phyloP scores from a whole-genome alignment of 495 filamentous ascomycete species.

The Penicillium waksmanii region DNA sequence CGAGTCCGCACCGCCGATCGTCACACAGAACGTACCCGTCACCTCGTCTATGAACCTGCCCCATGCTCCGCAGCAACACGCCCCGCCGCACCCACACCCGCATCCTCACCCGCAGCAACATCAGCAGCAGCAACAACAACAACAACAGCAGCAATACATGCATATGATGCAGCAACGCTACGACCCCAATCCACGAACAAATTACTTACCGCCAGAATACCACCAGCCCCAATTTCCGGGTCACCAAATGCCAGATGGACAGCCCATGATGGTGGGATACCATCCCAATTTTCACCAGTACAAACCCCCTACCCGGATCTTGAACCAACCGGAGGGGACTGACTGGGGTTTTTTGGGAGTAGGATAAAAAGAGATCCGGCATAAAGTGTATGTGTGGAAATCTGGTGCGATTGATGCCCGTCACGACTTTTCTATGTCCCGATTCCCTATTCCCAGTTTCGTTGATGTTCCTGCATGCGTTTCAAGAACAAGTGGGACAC shows the following conservation, averaged over 20 bases:
- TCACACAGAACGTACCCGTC: constrained; percentile 36
- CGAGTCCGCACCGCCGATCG: constrained; percentile 34
- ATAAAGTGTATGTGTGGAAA: constrained; percentile 20
- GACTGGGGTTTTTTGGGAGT: constrained; percentile 53
- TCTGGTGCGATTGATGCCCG: constrained; percentile 32
- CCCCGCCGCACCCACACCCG: constrained; percentile 28
- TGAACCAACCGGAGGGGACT: constrained; percentile 50
- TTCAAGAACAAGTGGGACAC: constrained; percentile 4
- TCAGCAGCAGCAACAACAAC: constrained; percentile 28
- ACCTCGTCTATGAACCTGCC: constrained; percentile 38
- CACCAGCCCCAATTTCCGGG: constrained; percentile 35
- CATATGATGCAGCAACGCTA: constrained; percentile 48
- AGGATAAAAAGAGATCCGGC: constrained; percentile 37
- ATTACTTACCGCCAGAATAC: constrained; percentile 44
- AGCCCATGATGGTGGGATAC: constrained; percentile 45
- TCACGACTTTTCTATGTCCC: constrained; percentile 28
- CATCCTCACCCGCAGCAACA: constrained; percentile 38
- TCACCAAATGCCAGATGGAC: constrained; percentile 37
- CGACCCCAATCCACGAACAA: constrained; percentile 36
- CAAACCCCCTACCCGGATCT: constrained; percentile 42
- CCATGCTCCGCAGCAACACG: constrained; percentile 41
- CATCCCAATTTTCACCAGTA: constrained; percentile 39
- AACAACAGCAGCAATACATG: constrained; percentile 36
- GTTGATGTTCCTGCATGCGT: background rate
- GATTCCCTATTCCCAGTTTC: constrained; percentile 19